A percentile compares a stretch with the other conserved stretches of the same genome.
Conservation (phyloP, 164 flowering plant species). For the Tinospora cordifolia region DNA sequence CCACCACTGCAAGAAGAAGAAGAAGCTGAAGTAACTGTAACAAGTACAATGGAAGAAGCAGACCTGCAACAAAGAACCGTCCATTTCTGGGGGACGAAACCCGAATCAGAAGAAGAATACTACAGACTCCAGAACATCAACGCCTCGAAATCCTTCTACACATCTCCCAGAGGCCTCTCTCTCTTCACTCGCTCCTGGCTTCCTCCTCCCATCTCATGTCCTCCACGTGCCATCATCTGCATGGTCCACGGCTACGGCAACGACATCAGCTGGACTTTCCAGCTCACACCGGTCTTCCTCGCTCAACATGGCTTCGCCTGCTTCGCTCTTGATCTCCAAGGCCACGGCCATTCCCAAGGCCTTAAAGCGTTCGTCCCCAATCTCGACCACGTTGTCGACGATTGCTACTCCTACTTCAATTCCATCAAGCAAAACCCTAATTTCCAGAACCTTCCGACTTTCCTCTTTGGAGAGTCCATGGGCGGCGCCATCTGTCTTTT, state of each 20-base stretch:
- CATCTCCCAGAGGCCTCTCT: slow-evolving; percentile 60
- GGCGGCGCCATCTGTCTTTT: slow-evolving; percentile 80
- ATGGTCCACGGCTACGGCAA: slow-evolving; percentile 94
- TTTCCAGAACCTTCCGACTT: slow-evolving; percentile 36
- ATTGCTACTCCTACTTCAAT: slow-evolving; percentile 54
- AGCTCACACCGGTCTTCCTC: slow-evolving; percentile 65
- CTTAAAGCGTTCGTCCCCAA: slow-evolving; percentile 66
- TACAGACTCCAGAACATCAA: slow-evolving; percentile 46
- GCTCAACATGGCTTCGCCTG: slow-evolving; percentile 73
- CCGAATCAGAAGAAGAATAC: slow-evolving; percentile 51
- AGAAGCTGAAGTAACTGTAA: not conserved
- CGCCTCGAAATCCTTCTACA: slow-evolving; percentile 47
- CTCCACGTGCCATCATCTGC: slow-evolving; percentile 61
- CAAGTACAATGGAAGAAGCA: not conserved
- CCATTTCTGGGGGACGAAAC: slow-evolving; percentile 61
- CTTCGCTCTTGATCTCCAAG: slow-evolving; percentile 74
- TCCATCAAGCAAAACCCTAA: slow-evolving; percentile 27
- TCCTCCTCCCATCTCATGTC: slow-evolving; percentile 38
- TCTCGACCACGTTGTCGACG: slow-evolving; percentile 51
- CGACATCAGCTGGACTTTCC: slow-evolving; percentile 88
- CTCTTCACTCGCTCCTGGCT: slow-evolving; percentile 88
- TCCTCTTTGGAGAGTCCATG: slow-evolving; percentile 83
- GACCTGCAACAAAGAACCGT: slow-evolving; percentile 10
- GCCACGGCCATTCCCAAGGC: slow-evolving; percentile 79
- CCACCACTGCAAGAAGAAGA: too few species aligned